Base-by-base conservation (phyloP, 129 eudicot genomes). In the carrot (Daucus carota) region DNA sequence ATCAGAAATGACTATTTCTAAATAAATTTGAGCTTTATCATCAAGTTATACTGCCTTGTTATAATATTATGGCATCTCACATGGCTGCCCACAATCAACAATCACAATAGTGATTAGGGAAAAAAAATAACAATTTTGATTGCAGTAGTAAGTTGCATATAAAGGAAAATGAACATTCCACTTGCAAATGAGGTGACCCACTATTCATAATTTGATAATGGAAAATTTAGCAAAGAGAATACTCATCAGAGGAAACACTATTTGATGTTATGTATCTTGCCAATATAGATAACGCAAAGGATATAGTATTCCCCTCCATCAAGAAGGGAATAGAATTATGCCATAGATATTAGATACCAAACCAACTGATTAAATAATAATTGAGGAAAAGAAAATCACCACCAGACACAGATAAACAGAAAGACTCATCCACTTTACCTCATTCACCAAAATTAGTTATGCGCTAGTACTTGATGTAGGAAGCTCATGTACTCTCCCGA, bases 401-500 rank as follows among this genome's bases (percentile, higher is more conserved):
- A n/a, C 31, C 24, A 8, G 3, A 57, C 14, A 57, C 1, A 57
- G 65, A 57, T 0, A 57, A 57, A n/a, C 32, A 26, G 65, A 2
- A 26, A 57, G 32, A 57, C 65, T 26, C 32, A 6, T n/a, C 65
- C 31, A 46, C 3, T 57, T 24, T 81, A 85, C 83, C 85, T 50
- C 47, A 17, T 75, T 48, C 24, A 52, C 40, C 86, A 86, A 90
- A 84, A 85, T 42, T 87, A 83, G 47, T 84, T 80, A 91, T 8
- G 79, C 82, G 77, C 83, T 82, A 69, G 73, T 52, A 68, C 81
- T 68, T n/a, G 29, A 43, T 17, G 81, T 48, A 33, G 87, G 70
- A 67, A 86, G 86, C 38, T 77, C 87, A 0, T 84, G 88, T 71
- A 93, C 89, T 84, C 87, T 90, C 44, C 98, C 96, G 26, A 85